Conservation (phyloP, 2,329 filamentous ascomycete species). For the Metarhizium guizhouense region DNA sequence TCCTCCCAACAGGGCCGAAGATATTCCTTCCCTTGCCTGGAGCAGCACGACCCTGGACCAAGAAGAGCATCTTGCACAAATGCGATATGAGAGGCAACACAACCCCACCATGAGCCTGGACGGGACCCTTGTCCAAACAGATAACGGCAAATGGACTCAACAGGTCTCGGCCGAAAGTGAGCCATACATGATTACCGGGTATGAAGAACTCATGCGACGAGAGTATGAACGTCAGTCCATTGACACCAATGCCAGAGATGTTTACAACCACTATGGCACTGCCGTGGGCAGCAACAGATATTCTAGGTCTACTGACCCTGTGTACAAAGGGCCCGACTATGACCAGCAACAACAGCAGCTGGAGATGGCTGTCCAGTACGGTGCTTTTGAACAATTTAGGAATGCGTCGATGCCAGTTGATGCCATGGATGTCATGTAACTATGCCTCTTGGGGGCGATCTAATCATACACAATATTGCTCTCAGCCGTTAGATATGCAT, state of each 20-base stretch:
- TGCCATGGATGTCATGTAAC: slow-evolving; percentile 36
- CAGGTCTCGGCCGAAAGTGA: slow-evolving; percentile 44
- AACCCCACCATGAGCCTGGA: slow-evolving; percentile 43
- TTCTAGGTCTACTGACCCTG: slow-evolving; percentile 55
- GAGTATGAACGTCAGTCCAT: slow-evolving; percentile 44
- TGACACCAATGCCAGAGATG: slow-evolving; percentile 27
- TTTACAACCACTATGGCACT: slow-evolving; percentile 35
- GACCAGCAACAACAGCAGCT: slow-evolving; percentile 40
- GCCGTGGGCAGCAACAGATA: slow-evolving; percentile 33
- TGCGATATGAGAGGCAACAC: slow-evolving; percentile 47
- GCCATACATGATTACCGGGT: slow-evolving; percentile 79
- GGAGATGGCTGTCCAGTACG: slow-evolving; percentile 62
- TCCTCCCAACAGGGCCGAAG: slow-evolving; percentile 51
- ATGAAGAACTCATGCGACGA: slow-evolving; percentile 58
- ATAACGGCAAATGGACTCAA: slow-evolving; percentile 43
- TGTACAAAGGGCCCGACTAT: slow-evolving; percentile 46
- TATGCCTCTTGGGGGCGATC: background rate
- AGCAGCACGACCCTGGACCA: slow-evolving; percentile 45
- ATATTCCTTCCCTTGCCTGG: slow-evolving; percentile 45
- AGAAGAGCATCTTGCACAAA: slow-evolving; percentile 48
- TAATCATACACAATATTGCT: background rate
- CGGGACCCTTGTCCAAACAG: slow-evolving; percentile 40
- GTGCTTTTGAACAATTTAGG: slow-evolving; percentile 44
- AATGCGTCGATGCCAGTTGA: slow-evolving; percentile 34
- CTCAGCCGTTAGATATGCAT: background rate